Conservation (phyloP, 2,329 filamentous ascomycete genomes). For the Tolypocladium sp. region DNA sequence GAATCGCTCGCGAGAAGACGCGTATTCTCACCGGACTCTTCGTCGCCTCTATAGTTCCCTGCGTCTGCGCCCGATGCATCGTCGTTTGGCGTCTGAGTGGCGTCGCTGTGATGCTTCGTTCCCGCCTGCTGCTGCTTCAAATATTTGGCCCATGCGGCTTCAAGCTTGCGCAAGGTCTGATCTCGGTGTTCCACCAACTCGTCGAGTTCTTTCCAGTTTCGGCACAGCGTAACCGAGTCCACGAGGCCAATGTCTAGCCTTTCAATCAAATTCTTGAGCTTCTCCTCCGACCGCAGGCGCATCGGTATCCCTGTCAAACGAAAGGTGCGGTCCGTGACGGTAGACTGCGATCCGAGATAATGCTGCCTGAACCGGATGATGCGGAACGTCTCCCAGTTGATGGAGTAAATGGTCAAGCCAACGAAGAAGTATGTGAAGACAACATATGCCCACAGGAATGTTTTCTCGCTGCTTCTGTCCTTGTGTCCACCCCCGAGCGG, state of each 20-base stretch:
- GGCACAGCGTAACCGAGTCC: slow-evolving; percentile 76
- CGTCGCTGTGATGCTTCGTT: slow-evolving; percentile 4
- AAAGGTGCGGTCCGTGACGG: slow-evolving; percentile 92
- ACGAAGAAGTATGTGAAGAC: slow-evolving; percentile 94
- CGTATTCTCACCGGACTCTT: slow-evolving; percentile 45
- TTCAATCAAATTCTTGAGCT: slow-evolving; percentile 81
- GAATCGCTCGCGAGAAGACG: slow-evolving; percentile 46
- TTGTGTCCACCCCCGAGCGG: slow-evolving; percentile 20
- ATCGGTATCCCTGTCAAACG: slow-evolving; percentile 79
- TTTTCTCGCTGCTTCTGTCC: slow-evolving; percentile 21
- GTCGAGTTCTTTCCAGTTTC: slow-evolving; percentile 80
- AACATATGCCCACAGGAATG: slow-evolving; percentile 85
- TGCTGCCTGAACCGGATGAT: slow-evolving; percentile 82
- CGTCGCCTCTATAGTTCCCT: slow-evolving; percentile 22
- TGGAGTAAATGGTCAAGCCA: slow-evolving; percentile 68
- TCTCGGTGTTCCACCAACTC: slow-evolving; percentile 59
- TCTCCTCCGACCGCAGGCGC: slow-evolving; percentile 69
- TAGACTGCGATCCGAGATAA: slow-evolving; percentile 87
- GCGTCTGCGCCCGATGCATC: slow-evolving; percentile 15
- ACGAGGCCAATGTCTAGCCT: slow-evolving; percentile 83
- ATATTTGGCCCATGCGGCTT: slow-evolving; percentile 75
- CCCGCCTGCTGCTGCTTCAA: slow-evolving; percentile 15
- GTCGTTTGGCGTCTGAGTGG: slow-evolving; percentile 2
- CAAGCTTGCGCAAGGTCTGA: slow-evolving; percentile 59
- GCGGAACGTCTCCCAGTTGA: slow-evolving; percentile 73